Evolutionary conservation across 345 rosid genomes (phyloP).

Genomic region (Acer saccharum): DNA sequence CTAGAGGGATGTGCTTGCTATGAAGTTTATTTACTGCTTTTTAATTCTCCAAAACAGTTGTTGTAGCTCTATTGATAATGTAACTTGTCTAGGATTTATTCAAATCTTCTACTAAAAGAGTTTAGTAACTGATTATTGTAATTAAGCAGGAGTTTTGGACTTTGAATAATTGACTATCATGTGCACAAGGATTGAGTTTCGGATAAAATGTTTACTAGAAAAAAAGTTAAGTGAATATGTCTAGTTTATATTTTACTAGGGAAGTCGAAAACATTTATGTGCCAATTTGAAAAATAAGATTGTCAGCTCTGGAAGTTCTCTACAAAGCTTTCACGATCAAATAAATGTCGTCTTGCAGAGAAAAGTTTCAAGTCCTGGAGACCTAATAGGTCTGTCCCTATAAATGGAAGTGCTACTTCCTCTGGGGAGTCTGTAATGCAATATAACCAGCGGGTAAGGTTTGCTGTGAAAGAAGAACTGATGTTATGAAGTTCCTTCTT

Average conservation of each 20-base stretch:
- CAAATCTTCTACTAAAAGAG: neutral
- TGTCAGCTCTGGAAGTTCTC: neutral
- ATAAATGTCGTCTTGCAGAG: constrained; percentile 29
- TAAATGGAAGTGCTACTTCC: constrained; percentile 17
- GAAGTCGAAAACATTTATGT: neutral
- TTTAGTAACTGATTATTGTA: neutral
- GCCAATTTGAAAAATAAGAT: neutral
- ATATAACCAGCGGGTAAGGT: constrained; percentile 35
- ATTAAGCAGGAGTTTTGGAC: neutral
- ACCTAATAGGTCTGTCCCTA: constrained; percentile 33
- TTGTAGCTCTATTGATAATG: neutral
- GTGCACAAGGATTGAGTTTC: constrained; percentile 7
- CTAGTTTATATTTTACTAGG: neutral
- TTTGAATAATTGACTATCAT: neutral
- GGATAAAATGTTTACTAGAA: neutral
- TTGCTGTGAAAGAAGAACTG: constrained; percentile 15
- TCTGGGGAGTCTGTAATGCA: constrained; percentile 23
- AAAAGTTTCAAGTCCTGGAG: constrained; percentile 43
- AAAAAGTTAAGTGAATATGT: no score
- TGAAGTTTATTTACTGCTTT: neutral
- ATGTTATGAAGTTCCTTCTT: neutral
- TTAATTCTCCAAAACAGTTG: neutral
- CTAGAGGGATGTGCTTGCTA: neutral
- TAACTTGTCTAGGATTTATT: constrained; percentile 1
- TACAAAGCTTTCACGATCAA: constrained; percentile 7